A percentile compares a stretch with the other conserved stretches of the same genome.
These are phyloP conservation scores for Trichoderma sp. DNA, from an alignment of 2,329 filamentous ascomycete genomes.

Conservation along the genomic window DNA sequence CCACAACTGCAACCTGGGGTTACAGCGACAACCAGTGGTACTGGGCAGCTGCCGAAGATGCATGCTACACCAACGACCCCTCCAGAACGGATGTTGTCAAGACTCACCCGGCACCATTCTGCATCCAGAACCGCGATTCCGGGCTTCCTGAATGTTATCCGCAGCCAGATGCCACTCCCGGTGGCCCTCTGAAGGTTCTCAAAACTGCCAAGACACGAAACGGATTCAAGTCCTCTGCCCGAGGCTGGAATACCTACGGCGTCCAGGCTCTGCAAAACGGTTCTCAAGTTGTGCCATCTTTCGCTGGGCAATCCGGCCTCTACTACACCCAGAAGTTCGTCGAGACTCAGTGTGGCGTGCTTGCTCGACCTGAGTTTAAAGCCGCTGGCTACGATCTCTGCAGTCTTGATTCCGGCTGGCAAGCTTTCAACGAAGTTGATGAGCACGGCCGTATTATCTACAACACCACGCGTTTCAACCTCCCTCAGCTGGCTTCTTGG, in stretches of 20 bases:
- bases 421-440: slow-evolving; percentile 16
- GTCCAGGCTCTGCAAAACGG: slow-evolving; percentile 18
- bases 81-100: slow-evolving; percentile 7
- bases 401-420: slow-evolving; percentile 32
- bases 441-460: slow-evolving; percentile 17
- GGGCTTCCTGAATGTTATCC: slow-evolving; percentile 18
- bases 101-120: slow-evolving; percentile 14
- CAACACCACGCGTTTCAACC: slow-evolving; percentile 16
- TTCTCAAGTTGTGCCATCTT: slow-evolving; percentile 19
- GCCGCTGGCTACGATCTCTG: slow-evolving; percentile 17
- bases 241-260: slow-evolving; percentile 21
- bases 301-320: slow-evolving; percentile 12
- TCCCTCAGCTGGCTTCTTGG: slow-evolving; percentile 17
- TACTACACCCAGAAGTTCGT: slow-evolving; percentile 17
- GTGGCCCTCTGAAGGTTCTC: slow-evolving; percentile 15
- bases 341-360: slow-evolving; percentile 20
- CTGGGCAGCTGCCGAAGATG: slow-evolving; percentile 12
- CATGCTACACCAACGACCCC: slow-evolving; percentile 10
- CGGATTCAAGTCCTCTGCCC: slow-evolving; percentile 12
- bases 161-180: not conserved
- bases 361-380: slow-evolving; percentile 13
- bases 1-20: slow-evolving; percentile 18
- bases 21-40: slow-evolving; percentile 22
- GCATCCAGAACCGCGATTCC: slow-evolving; percentile 19
- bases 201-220: slow-evolving; percentile 16